phyloP scores from a whole-genome alignment of 371 early-diverging fungal species.

The Rhizopus stolonifer region DNA sequence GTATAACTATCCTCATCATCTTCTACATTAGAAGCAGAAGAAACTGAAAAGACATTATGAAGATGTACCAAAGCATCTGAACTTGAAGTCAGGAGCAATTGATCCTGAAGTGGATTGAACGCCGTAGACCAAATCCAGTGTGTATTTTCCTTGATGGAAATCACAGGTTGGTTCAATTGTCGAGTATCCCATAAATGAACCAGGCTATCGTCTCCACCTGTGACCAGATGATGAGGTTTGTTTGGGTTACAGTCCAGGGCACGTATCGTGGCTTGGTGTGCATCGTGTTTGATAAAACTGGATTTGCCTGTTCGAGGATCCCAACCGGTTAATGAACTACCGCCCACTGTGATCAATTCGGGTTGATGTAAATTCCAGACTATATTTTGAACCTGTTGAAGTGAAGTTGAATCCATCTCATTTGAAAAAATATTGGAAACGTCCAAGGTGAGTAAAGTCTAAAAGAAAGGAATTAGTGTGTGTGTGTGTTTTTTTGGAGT shows the following conservation, averaged over 20 bases:
- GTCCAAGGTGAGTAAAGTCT: slow-evolving; percentile 17
- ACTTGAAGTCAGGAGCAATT: slow-evolving; percentile 79
- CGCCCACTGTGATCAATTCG: slow-evolving; percentile 60
- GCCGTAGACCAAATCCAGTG: slow-evolving; percentile 89
- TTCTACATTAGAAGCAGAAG: slow-evolving; percentile 66
- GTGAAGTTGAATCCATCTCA: slow-evolving; percentile 3
- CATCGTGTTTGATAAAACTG: slow-evolving; percentile 46
- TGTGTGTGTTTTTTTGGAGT: slow-evolving; percentile 1
- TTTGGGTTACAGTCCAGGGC: slow-evolving; percentile 86
- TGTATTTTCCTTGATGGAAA: slow-evolving; percentile 72
- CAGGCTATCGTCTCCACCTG: slow-evolving; percentile 84
- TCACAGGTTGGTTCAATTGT: slow-evolving; percentile 49
- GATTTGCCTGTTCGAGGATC: slow-evolving; percentile 60
- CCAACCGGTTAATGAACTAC: slow-evolving; percentile 65
- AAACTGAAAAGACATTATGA: slow-evolving; percentile 78
- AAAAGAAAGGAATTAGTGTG: background rate
- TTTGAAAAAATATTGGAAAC: slow-evolving; percentile 10
- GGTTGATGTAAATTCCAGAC: slow-evolving; percentile 75
- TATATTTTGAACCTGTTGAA: slow-evolving; percentile 44
- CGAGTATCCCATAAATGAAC: slow-evolving; percentile 87
- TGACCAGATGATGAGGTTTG: slow-evolving; percentile 74
- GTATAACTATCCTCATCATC: slow-evolving; percentile 26
- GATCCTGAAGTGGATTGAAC: slow-evolving; percentile 88
- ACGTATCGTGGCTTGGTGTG: slow-evolving; percentile 69
- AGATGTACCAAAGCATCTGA: slow-evolving; percentile 86